These are phyloP conservation scores for Penicillium goetzii DNA, from an alignment of 495 filamentous ascomycete genomes.

Conservation along the genomic window DNA sequence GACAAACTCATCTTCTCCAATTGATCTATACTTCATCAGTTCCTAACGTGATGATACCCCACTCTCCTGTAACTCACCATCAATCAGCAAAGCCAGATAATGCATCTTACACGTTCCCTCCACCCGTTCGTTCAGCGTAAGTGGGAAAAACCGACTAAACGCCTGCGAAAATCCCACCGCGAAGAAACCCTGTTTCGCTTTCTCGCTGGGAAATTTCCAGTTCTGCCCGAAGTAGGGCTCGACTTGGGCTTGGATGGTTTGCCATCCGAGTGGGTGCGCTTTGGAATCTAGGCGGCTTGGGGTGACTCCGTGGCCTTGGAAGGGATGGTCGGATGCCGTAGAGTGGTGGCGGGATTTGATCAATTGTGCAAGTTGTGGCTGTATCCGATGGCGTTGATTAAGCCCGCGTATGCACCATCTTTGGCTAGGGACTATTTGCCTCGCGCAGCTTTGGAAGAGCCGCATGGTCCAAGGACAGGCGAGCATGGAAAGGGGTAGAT, in stretches of 20 bases:
- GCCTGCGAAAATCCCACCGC: constrained; percentile 28
- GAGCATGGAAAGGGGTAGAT: not conserved
- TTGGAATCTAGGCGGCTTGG: constrained; percentile 22
- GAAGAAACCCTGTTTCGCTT: constrained; percentile 23
- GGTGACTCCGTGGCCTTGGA: constrained; percentile 6
- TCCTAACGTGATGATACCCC: not conserved
- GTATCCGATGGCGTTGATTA: too few relatives aligned
- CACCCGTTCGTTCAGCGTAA: constrained; percentile 24
- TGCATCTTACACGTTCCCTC: constrained; percentile 26
- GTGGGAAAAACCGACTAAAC: constrained; percentile 26
- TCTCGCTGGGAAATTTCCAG: constrained; percentile 26
- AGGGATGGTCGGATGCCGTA: constrained; percentile 4
- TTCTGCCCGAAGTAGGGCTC: constrained; percentile 25
- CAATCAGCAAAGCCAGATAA: constrained; percentile 26
- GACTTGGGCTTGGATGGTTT: constrained; percentile 22
- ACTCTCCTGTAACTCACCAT: constrained; percentile 17
- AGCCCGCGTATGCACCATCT: not conserved
- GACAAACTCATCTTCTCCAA: constrained; percentile 29
- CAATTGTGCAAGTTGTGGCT: not conserved
- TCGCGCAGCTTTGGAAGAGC: not conserved
- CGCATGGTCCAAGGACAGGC: not conserved
- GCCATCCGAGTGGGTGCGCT: constrained; percentile 24
- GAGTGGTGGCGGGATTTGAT: constrained; percentile 10
- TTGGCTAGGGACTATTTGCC: not conserved
- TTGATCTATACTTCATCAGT: constrained; percentile 24